These are phyloP conservation scores for Moelleriella libera DNA, from an alignment of 2,329 filamentous ascomycete species.

Conservation along the genomic window DNA sequence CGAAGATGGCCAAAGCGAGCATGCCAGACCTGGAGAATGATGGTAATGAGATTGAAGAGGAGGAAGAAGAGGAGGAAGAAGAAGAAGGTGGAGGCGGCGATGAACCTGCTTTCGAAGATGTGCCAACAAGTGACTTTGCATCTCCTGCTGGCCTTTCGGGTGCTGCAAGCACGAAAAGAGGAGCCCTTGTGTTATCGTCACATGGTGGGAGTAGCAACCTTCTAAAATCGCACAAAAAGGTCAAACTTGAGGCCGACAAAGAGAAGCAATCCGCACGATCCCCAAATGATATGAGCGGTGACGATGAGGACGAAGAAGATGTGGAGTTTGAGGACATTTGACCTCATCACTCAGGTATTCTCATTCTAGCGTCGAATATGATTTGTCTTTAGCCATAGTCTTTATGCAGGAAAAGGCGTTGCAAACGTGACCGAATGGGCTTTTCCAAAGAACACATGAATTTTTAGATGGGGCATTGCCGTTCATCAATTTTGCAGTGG, in stretches of 20 bases:
- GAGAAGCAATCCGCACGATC: slow-evolving; percentile 24
- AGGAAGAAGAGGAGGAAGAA: neutral
- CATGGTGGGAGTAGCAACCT: neutral
- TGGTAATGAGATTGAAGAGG: slow-evolving; percentile 19
- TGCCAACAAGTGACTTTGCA: slow-evolving; percentile 22
- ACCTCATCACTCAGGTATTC: neutral
- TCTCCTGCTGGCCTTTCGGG: slow-evolving; percentile 17
- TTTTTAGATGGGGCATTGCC: too few relatives aligned
- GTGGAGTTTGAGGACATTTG: slow-evolving; percentile 46
- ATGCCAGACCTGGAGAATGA: slow-evolving; percentile 17
- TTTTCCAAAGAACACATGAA: too few relatives aligned
- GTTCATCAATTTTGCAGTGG: too few relatives aligned
- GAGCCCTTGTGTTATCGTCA: slow-evolving; percentile 13
- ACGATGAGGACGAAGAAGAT: slow-evolving; percentile 19
- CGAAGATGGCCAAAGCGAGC: slow-evolving; percentile 20
- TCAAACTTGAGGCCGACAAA: slow-evolving; percentile 40
- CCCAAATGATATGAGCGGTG: slow-evolving; percentile 32
- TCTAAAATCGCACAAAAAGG: slow-evolving; percentile 19
- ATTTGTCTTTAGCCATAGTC: too few relatives aligned
- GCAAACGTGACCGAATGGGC: too few relatives aligned
- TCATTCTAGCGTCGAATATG: neutral
- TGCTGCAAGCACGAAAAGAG: slow-evolving; percentile 19
- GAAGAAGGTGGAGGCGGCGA: slow-evolving; percentile 10
- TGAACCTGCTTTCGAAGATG: slow-evolving; percentile 33
- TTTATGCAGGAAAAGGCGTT: too few relatives aligned